Evolutionary conservation across 2,329 filamentous ascomycete genomes (phyloP).

Genomic region (Sphaerulina musiva): DNA sequence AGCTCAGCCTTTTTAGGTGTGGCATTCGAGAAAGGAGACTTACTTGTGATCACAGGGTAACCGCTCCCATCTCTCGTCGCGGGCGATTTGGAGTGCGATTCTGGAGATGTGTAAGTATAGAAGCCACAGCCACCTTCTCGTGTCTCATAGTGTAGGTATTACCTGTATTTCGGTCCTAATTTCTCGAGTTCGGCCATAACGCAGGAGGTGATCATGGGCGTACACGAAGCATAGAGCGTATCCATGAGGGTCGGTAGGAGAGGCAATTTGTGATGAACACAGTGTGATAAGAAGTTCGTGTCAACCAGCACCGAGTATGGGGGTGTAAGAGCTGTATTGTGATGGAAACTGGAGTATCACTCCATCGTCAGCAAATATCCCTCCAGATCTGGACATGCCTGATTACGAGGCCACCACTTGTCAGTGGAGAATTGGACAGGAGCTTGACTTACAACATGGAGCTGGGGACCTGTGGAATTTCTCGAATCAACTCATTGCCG

Average conservation of each 20-base stretch:
- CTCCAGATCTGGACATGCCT: too few relatives aligned
- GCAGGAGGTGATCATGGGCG: constrained; percentile 78
- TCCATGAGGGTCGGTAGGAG: constrained; percentile 79
- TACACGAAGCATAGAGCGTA: constrained; percentile 84
- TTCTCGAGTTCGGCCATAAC: constrained; percentile 84
- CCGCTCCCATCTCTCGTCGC: constrained; percentile 82
- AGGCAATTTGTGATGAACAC: constrained; percentile 83
- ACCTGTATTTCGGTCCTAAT: constrained; percentile 75
- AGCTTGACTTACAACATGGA: constrained; percentile 54
- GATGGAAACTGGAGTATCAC: constrained; percentile 53
- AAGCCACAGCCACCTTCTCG: too few relatives aligned
- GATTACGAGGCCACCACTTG: too few relatives aligned
- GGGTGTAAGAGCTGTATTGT: constrained; percentile 78
- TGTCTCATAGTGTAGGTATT: too few relatives aligned
- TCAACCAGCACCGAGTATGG: constrained; percentile 77
- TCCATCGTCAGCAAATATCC: too few relatives aligned
- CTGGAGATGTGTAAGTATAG: too few relatives aligned
- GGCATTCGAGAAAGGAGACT: background rate
- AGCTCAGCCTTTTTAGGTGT: too few relatives aligned
- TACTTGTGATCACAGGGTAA: constrained; percentile 70
- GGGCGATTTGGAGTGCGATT: constrained; percentile 74
- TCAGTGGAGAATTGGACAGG: too few relatives aligned
- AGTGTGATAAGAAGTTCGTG: constrained; percentile 87
- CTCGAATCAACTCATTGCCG: constrained; percentile 59
- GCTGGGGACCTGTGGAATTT: constrained; percentile 46